These are phyloP conservation scores for Vishniacozyma victoriae DNA, from an alignment of 768 basidiomycete species.

Conservation along the genomic window DNA sequence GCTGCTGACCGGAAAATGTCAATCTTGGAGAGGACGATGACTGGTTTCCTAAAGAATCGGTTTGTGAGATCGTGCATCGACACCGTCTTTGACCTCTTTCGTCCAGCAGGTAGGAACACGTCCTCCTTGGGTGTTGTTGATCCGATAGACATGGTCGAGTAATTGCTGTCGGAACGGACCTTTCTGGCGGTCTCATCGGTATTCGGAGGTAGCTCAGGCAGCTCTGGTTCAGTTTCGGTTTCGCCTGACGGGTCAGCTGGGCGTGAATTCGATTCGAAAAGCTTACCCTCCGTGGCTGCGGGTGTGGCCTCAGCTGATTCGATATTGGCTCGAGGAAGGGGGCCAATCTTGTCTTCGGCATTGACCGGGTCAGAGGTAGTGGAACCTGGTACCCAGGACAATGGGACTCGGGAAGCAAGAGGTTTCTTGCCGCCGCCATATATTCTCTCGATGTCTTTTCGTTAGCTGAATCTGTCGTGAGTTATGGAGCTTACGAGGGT, in stretches of 20 bases:
- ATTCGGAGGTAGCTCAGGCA: conserved; percentile 26
- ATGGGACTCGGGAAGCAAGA: conserved; percentile 74
- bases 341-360: not conserved
- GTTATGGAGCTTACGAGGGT: conserved; percentile 73
- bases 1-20: conserved; percentile 71
- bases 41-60: conserved; percentile 84
- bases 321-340: not conserved
- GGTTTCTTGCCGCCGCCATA: conserved; percentile 82
- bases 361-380: not conserved
- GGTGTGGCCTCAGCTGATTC: conserved; percentile 27
- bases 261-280: not conserved
- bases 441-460: conserved; percentile 78
- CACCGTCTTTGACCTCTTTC: conserved; percentile 39
- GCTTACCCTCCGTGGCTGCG: conserved; percentile 43
- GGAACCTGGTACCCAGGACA: conserved; percentile 25
- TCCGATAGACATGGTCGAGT: conserved; percentile 8
- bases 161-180: conserved; percentile 29
- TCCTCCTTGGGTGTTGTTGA: not conserved
- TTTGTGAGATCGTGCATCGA: conserved; percentile 86
- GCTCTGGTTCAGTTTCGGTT: conserved; percentile 38
- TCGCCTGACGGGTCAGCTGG: conserved; percentile 26
- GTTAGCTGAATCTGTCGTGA: not conserved
- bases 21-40: conserved; percentile 69
- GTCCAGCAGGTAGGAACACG: not conserved
- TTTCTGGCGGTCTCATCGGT: conserved; percentile 6